Evolutionary conservation across 1,284 basidiomycete genomes (phyloP).

Genomic region (Hypsizygus ulmarius): DNA sequence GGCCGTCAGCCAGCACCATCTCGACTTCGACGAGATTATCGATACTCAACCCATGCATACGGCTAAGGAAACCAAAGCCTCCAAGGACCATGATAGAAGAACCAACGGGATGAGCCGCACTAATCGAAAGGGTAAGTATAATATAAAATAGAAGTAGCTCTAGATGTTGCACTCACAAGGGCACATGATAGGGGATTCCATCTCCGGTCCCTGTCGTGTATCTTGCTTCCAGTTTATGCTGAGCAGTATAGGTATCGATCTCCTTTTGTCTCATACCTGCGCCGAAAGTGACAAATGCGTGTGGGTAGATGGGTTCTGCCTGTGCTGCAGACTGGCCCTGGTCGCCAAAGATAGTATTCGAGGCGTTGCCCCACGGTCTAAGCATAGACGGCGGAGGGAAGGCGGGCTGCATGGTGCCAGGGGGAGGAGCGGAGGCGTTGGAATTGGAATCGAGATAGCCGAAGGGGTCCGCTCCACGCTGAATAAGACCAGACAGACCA

Average conservation of each 20-base stretch:
- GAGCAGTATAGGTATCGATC: constrained; percentile 72
- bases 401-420: constrained; percentile 28
- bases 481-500: constrained; percentile 7
- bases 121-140: constrained; percentile 26
- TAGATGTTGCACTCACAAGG: constrained; percentile 54
- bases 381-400: constrained; percentile 31
- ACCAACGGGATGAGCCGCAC: constrained; percentile 73
- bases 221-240: constrained; percentile 61
- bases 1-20: constrained; percentile 79
- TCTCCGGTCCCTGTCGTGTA: constrained; percentile 49
- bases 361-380: constrained; percentile 32
- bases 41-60: constrained; percentile 80
- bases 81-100: constrained; percentile 84
- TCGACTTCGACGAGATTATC: constrained; percentile 86
- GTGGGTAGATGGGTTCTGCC: constrained; percentile 56
- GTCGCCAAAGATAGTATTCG: constrained; percentile 29
- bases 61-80: constrained; percentile 86
- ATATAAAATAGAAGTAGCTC: constrained; percentile 1
- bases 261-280: constrained; percentile 81
- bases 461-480: constrained; percentile 45
- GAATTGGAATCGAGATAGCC: constrained; percentile 45
- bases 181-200: constrained; percentile 79
- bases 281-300: constrained; percentile 80
- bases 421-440: constrained; percentile 23
- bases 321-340: constrained; percentile 38